Base-by-base conservation (phyloP, 73 alveolate genomes). In the Paramecium sonneborni region DNA sequence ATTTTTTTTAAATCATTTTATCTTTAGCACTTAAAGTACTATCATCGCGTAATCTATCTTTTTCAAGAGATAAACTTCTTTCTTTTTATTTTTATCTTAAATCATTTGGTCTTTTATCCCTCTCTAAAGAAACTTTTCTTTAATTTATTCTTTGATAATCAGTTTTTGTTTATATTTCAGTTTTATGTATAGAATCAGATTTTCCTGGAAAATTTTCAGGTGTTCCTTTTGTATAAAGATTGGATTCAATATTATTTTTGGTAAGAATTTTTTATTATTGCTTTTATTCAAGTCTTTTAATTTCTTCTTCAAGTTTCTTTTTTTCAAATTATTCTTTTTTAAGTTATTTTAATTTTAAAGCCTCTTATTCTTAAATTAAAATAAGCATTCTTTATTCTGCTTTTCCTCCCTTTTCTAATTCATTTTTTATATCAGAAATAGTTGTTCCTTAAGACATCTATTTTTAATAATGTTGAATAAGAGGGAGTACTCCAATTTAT, bases 401-500 rank as follows among this genome's bases (percentile, higher is more conserved):
- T 52, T n/a, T 58, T 20, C 92, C 74, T 26, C 93, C 93, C 28
- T 87, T 87, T 87, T 67, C 92, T 32, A 41, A 2, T 23, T 55
- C 70, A 3, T 44, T 32, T 32, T 85, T 76, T 1, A 56, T 85
- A 39, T 24, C 48, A 20, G 82, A 15, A 11, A 85, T 90, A 15
- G 46, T 90, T 18, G 37, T 35, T 23, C 84, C 84, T 32, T 87
- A 32, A 2, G 21, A 14, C 43, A 87, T 58, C 38, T 79, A 32
- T 35, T 35, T 43, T 70, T 72, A 21, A 24, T 32, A 43, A 44
- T 92, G 95, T 70, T 91, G 92, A 18, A 68, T 92, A 5, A 76
- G 85, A 79, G 92, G 95, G 90, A 95, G 85, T 85, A 97, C 82
- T n/a, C 96, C 97, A 55, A 96, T 92, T 92, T 95, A 96, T 88